Evolutionary conservation across 1,284 basidiomycete species (phyloP).

Genomic region (Leccinum fuscescens): DNA sequence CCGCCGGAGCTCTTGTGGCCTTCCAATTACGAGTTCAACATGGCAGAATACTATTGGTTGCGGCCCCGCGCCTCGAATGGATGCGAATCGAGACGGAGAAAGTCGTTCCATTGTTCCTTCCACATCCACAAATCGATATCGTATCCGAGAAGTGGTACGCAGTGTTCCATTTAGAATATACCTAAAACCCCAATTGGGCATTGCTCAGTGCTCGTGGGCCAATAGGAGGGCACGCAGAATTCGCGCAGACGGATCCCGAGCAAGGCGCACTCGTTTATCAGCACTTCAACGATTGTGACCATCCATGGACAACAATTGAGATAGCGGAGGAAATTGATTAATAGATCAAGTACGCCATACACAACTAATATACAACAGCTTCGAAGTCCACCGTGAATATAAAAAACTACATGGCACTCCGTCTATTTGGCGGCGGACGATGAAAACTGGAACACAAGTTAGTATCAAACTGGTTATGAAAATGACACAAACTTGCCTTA

Average conservation of each 20-base stretch:
- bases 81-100: neutral
- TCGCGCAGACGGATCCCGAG: neutral
- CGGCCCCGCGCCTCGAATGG: neutral
- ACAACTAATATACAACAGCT: constrained; percentile 35
- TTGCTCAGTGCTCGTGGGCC: neutral
- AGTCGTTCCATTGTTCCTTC: neutral
- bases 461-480: constrained; percentile 10
- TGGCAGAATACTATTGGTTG: neutral
- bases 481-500: constrained; percentile 34
- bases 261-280: neutral
- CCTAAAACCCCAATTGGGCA: neutral
- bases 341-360: constrained; percentile 29
- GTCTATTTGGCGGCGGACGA: constrained; percentile 42
- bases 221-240: neutral
- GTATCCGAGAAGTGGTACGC: neutral
- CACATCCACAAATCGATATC: neutral
- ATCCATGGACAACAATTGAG: neutral
- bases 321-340: constrained; percentile 25
- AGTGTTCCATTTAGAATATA: neutral
- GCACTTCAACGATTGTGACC: neutral
- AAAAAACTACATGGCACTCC: neutral
- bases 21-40: neutral
- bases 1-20: neutral
- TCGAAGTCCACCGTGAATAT: constrained; percentile 12
- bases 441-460: constrained; percentile 35